Evolutionary conservation across 2,329 filamentous ascomycete species (phyloP), one percentile per base, ranked within the genome.

Genomic region (Hirsutella rhossiliensis): DNA sequence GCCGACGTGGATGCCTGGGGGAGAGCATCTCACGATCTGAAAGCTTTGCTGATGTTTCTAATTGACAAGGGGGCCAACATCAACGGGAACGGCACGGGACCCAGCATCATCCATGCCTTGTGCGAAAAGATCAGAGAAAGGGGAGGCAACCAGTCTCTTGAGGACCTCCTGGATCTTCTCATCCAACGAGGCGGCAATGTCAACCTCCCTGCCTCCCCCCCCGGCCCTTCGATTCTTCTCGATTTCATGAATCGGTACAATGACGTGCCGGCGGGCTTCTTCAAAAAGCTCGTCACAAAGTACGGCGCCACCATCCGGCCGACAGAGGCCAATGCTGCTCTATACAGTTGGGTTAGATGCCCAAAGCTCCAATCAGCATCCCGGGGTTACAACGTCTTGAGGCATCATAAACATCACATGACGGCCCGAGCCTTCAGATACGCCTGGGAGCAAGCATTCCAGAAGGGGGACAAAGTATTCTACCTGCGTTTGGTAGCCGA

Each of bases 291-390:
- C 11, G 12, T 38, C 0, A 9, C n/a, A 2, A 5, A 27, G 2
- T 27, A 37, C 11, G n/a, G 28, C 2, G 50, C 48, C 17, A 31
- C 19, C 2, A 43, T 50, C 12, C 7, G n/a, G 1, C 30, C 29
- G 3, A 12, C 44, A 1, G 48, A 50, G 27, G 38, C 18, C 7
- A 29, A 42, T 11, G 27, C 9, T 2, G 32, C 43, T 12, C 44
- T 52, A 6, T 5, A 11, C 12, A 0, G 12, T 4, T 50, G 49
- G 49, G 12, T 28, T 9, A 8, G 3, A 15, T 37, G 12, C 13
- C 1, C 5, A 11, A 29, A 13, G 5, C 18, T 47, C 18, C 36
- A 15, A 11, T 27, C 23, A 9, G 23, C 23, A 6, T 4, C 5
- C 20, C 17, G 20, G 5, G 23, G 31, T 2, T 45, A 46, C 19